phyloP scores from a whole-genome alignment of 2,329 filamentous ascomycete species.

The Bipolaris zeicola region DNA sequence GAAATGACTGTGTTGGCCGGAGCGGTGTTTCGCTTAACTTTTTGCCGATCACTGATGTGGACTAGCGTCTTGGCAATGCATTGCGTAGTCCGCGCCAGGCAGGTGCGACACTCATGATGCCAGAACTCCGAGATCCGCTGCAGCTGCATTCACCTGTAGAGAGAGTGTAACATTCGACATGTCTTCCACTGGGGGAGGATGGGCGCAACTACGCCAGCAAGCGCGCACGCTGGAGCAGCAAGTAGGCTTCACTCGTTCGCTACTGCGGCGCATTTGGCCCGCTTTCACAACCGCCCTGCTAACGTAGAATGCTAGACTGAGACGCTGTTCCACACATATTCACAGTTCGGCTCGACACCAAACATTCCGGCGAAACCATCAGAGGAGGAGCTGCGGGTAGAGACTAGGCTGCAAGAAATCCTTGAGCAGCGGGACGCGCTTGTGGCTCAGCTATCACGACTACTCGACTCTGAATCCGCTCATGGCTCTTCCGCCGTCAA shows the following conservation, averaged over 20 bases:
- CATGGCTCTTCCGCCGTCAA: slow-evolving; percentile 92
- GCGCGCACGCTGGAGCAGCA: slow-evolving; percentile 87
- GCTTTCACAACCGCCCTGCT: slow-evolving; percentile 24
- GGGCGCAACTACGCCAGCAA: slow-evolving; percentile 94
- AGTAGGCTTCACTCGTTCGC: slow-evolving; percentile 57
- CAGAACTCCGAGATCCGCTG: slow-evolving; percentile 24
- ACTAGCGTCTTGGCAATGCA: slow-evolving; percentile 32
- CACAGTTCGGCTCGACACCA: slow-evolving; percentile 82
- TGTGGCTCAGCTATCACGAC: slow-evolving; percentile 79
- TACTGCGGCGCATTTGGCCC: slow-evolving; percentile 20
- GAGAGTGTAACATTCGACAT: slow-evolving; percentile 25
- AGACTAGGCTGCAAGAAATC: slow-evolving; percentile 81
- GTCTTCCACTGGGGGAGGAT: slow-evolving; percentile 60
- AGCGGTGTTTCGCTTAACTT: slow-evolving; percentile 25
- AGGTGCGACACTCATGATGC: slow-evolving; percentile 28
- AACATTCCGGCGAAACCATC: slow-evolving; percentile 83
- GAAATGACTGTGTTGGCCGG: slow-evolving; percentile 29
- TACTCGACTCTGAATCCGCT: slow-evolving; percentile 89
- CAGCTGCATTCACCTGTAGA: slow-evolving; percentile 10
- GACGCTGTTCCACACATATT: slow-evolving; percentile 80
- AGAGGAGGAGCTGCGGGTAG: slow-evolving; percentile 80
- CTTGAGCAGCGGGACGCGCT: slow-evolving; percentile 86
- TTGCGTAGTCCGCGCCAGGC: slow-evolving; percentile 25
- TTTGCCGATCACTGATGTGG: slow-evolving; percentile 6
- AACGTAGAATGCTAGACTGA: slow-evolving; percentile 69